Evolutionary conservation across 2,329 filamentous ascomycete species (phyloP), one percentile per base, ranked within the genome.

Genomic region (Exophiala lecanii-corni): DNA sequence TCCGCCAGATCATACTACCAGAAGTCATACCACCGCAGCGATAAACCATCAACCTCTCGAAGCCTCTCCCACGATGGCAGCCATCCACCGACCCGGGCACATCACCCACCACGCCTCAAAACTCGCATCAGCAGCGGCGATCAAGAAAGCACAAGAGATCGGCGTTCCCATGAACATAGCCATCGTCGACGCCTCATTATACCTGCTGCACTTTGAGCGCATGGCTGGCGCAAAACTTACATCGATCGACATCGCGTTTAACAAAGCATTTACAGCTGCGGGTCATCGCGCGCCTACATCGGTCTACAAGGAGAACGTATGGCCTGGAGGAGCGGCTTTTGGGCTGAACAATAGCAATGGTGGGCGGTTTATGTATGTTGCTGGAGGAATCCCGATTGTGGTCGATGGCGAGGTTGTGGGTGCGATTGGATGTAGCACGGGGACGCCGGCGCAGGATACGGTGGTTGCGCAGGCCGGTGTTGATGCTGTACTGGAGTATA

Each of bases 231-330:
- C 73, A 73, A 54, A 70, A 67, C 44, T 76, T 75, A 30, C 76
- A 74, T 55, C 67, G 81, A 55, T 58, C 78, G 54, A 59, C 70
- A 60, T 77, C 78, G 57, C 75, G 13, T 59, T 62, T 38, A 60
- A 65, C 49, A 65, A 78, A 50, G 74, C 75, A 12, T 78, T 76
- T 56, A 78, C 75, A 2, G 75, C 75, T 3, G 72, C 74, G 1
- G 75, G 75, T 12, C 75, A 78, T 58, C 62, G 68, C 15, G 60
- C 66, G 3, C 72, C 73, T 0, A 78, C 74, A 0, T 67, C 68
- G 16, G 62, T 65, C 2, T 78, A 78, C 58, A 73, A 73, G 43
- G 74, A 75, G 48, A 65, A 63, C 30, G 73, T 76, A 15, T 69
- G 70, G 62, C 74, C 74, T 4, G 74, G 74, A 5, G 74, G 74